Evolutionary conservation across 78 protist genomes (phyloP), one percentile per base, ranked within the genome.

Genomic region (Dictyostelium capitatum): DNA sequence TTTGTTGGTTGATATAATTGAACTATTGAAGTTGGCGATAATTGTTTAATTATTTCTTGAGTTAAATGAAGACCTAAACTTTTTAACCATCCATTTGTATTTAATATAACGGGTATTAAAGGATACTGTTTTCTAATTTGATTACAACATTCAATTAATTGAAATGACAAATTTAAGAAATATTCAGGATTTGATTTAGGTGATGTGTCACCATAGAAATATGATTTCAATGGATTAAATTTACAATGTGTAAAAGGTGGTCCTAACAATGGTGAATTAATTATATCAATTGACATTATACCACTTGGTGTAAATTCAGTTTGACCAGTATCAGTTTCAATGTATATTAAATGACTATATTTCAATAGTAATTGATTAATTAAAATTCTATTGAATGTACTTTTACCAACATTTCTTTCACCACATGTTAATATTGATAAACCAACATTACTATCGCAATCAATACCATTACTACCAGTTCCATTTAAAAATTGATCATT

Each of bases 341-440:
- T 37, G 65, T 77, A 87, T 3, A 87, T 9, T 9, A 87, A 23
- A 87, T 87, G 15, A 12, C 25, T 20, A 46, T 62, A 62, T 70
- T 73, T 69, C 51, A 46, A 30, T 28, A 87, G 23, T 30, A 87
- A 23, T 53, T 70, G 59, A 65, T 87, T 87, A 19, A 87, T 56
- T 28, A 87, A 41, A 53, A 64, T 50, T 65, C 93, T 74, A 78
- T 87, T 87, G n/a, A 87, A 87, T 30, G 93, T 87, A 87, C 93
- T 87, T 64, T 87, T 87, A 53, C 93, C 93, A 77, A 87, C 65
- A 87, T 77, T 70, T 51, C 53, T 87, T 28, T 37, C 32, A 30
- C 93, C 93, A 64, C 79, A 54, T 11, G 93, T 77, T 47, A 85
- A 37, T n/a, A 87, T 77, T 17, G 54, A 62, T 43, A 70, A 73